These are phyloP conservation scores for Powellomyces hirtus DNA, from an alignment of 192 early-diverging fungal genomes.

Conservation along the genomic window DNA sequence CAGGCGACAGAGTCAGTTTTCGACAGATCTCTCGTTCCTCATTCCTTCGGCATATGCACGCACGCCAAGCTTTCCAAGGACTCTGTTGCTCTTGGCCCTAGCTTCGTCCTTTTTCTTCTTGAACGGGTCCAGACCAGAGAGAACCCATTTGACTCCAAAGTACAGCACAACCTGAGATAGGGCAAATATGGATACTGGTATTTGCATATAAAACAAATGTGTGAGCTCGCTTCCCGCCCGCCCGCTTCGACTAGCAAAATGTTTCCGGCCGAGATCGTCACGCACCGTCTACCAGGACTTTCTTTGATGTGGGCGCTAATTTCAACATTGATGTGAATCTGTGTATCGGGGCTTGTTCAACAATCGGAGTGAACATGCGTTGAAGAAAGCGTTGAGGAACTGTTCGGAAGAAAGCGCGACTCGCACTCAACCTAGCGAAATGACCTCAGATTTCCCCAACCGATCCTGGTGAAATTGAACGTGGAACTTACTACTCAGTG, in stretches of 20 bases:
- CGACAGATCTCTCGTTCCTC: not conserved
- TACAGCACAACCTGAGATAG: constrained; percentile 83
- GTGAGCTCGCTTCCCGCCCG: too few species aligned
- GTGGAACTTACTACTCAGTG: too few species aligned
- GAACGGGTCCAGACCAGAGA: constrained; percentile 71
- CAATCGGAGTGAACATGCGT: too few species aligned
- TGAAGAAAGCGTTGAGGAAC: too few species aligned
- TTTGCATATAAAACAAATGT: not conserved
- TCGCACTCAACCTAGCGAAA: too few species aligned
- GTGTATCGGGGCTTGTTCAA: too few species aligned
- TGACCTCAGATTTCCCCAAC: too few species aligned
- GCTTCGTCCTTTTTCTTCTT: constrained; percentile 71
- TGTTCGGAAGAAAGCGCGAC: too few species aligned
- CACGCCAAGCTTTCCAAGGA: constrained; percentile 70
- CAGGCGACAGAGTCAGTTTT: not conserved
- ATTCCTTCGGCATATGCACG: not conserved
- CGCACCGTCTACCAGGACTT: constrained; percentile 18
- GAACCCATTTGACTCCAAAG: constrained; percentile 74
- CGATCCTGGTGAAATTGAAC: too few species aligned
- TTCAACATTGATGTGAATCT: not conserved
- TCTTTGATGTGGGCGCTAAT: constrained; percentile 16
- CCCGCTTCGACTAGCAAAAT: too few species aligned
- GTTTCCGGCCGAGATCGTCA: too few species aligned
- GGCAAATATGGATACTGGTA: constrained; percentile 73
- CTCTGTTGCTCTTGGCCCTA: constrained; percentile 70